Evolutionary conservation across 306 rosid genomes (phyloP).

Genomic region (Cyclanthera cordifolia): DNA sequence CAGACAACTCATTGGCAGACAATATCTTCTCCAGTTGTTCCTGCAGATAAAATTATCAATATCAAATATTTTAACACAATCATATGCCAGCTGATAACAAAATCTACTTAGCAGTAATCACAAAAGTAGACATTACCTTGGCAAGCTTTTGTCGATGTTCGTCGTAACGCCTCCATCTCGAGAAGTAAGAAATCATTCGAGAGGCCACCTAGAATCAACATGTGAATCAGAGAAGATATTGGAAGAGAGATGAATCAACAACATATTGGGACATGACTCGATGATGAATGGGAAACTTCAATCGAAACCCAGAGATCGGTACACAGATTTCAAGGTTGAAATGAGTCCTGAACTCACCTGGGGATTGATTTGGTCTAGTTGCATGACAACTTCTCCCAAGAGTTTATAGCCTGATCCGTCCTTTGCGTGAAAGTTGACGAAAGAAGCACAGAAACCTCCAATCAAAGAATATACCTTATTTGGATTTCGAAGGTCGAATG

Average conservation of each 20-base stretch:
- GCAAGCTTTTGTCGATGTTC: constrained; percentile 70
- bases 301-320: neutral
- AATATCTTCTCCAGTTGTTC: constrained; percentile 84
- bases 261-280: too few species aligned
- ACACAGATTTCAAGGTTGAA: neutral
- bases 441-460: constrained; percentile 85
- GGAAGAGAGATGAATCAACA: too few species aligned
- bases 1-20: constrained; percentile 76
- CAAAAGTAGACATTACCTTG: constrained; percentile 32
- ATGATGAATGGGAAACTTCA: neutral
- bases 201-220: constrained; percentile 62
- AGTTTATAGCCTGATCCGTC: constrained; percentile 90
- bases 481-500: constrained; percentile 83
- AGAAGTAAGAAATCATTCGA: constrained; percentile 93
- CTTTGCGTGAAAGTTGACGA: constrained; percentile 81
- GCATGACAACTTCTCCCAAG: constrained; percentile 72
- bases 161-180: constrained; percentile 90
- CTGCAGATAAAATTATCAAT: constrained; percentile 30
- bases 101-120: neutral
- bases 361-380: constrained; percentile 81
- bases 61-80: too few species aligned
- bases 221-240: neutral
- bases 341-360: constrained; percentile 39
- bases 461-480: constrained; percentile 94
- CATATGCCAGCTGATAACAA: neutral